phyloP scores from a whole-genome alignment of 2,329 filamentous ascomycete genomes.

The Fusarium cicatricum region DNA sequence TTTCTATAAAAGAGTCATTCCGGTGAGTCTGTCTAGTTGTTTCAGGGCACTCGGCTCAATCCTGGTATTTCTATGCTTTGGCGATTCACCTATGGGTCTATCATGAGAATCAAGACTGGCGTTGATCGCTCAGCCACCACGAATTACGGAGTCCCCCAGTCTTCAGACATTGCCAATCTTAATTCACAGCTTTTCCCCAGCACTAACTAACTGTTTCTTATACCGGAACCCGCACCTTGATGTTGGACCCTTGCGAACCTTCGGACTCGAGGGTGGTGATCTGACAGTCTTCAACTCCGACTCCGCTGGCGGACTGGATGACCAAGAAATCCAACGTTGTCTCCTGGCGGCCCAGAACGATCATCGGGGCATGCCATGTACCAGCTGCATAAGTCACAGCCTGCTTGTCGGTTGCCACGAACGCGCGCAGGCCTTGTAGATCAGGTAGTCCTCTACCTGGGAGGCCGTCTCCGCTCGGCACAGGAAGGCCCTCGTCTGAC shows the following conservation, averaged over 20 bases:
- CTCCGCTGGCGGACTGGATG: slow-evolving; percentile 86
- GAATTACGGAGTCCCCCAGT: background rate
- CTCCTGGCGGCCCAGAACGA: slow-evolving; percentile 71
- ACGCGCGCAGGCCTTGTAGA: slow-evolving; percentile 73
- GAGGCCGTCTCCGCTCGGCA: slow-evolving; percentile 50
- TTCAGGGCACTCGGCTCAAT: slow-evolving; percentile 16
- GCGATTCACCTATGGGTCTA: background rate
- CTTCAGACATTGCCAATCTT: background rate
- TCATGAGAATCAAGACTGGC: background rate
- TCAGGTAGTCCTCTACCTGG: slow-evolving; percentile 76
- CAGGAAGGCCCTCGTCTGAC: slow-evolving; percentile 39
- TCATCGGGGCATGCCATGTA: slow-evolving; percentile 98
- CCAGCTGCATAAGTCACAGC: slow-evolving; percentile 92
- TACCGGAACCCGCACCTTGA: slow-evolving; percentile 42
- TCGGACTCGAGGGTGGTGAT: slow-evolving; percentile 63
- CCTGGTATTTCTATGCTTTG: background rate
- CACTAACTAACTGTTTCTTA: background rate
- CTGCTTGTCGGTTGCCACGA: slow-evolving; percentile 78
- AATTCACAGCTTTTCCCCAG: background rate
- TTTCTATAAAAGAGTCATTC: background rate
- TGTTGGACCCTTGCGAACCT: slow-evolving; percentile 51
- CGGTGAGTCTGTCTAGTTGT: slow-evolving; percentile 6
- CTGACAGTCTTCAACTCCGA: slow-evolving; percentile 86
- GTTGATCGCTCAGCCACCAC: background rate
- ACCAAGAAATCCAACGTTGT: slow-evolving; percentile 85